phyloP scores from a whole-genome alignment of 768 basidiomycete genomes.

The Russula abietina region DNA sequence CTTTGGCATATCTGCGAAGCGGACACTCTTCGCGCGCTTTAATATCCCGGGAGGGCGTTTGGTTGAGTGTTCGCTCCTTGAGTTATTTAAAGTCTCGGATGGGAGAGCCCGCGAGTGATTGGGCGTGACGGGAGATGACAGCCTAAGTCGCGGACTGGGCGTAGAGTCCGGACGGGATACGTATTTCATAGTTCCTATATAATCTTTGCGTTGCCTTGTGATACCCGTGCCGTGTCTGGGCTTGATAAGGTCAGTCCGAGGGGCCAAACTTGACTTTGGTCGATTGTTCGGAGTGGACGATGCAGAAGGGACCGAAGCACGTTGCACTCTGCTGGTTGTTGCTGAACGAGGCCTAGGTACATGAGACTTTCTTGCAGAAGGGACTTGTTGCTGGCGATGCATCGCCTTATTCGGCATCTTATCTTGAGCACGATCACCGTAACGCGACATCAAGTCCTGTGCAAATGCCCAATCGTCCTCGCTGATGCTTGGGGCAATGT shows the following conservation, averaged over 20 bases:
- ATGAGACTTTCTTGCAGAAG: slow-evolving; percentile 12
- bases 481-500: slow-evolving; percentile 17
- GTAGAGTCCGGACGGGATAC: not conserved
- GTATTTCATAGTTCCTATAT: not conserved
- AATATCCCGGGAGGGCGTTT: slow-evolving; percentile 21
- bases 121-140: not conserved
- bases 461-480: slow-evolving; percentile 37
- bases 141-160: not conserved
- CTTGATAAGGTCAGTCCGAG: slow-evolving; percentile 11
- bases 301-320: slow-evolving; percentile 12
- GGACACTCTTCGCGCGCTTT: slow-evolving; percentile 25
- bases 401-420: slow-evolving; percentile 1
- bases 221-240: not conserved
- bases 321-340: slow-evolving; percentile 4
- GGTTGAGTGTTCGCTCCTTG: not conserved
- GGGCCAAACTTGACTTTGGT: slow-evolving; percentile 16
- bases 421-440: slow-evolving; percentile 9
- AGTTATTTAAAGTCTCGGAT: not conserved
- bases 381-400: slow-evolving; percentile 1
- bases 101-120: not conserved
- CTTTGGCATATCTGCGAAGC: slow-evolving; percentile 21
- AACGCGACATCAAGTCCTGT: slow-evolving; percentile 31
- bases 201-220: not conserved
- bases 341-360: not conserved
- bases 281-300: slow-evolving; percentile 8